A percentile compares a stretch with the other conserved stretches of the same genome.
Evolutionary conservation across 345 rosid species (phyloP).

Genomic region (Pugionium dolabratum): DNA sequence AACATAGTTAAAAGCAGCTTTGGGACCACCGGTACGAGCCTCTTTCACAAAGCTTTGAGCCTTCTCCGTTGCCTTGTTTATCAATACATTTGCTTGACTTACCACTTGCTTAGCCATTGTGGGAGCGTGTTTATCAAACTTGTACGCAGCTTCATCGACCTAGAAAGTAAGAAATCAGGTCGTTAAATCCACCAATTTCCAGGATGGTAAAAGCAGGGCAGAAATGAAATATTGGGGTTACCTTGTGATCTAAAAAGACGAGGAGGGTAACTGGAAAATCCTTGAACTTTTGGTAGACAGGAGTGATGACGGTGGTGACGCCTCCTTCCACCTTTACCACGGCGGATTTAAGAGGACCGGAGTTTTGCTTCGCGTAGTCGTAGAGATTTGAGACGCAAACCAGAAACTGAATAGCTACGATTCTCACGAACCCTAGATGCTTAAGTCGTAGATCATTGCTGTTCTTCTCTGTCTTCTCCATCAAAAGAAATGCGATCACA

Average conservation of each 20-base stretch:
- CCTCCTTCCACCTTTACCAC: constrained; percentile 68
- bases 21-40: constrained; percentile 59
- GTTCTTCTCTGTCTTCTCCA: constrained; percentile 55
- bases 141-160: constrained; percentile 62
- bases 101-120: constrained; percentile 56
- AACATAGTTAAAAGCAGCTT: constrained; percentile 57
- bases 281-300: constrained; percentile 63
- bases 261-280: constrained; percentile 72
- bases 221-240: constrained; percentile 2
- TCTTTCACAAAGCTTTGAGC: constrained; percentile 51
- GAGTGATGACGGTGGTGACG: constrained; percentile 61
- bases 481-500: constrained; percentile 20
- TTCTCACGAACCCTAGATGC: constrained; percentile 66
- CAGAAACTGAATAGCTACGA: constrained; percentile 58
- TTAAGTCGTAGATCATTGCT: constrained; percentile 51
- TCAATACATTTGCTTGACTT: constrained; percentile 43
- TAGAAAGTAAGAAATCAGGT: constrained; percentile 33
- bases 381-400: constrained; percentile 57
- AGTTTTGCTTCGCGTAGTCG: constrained; percentile 70
- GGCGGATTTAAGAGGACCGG: constrained; percentile 73
- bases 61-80: constrained; percentile 49
- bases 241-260: constrained; percentile 73
- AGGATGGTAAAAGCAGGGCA: not conserved
- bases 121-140: constrained; percentile 79
- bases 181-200: constrained; percentile 7